A percentile compares a stretch with the other conserved stretches of the same genome.
Conservation (phyloP, 129 eudicot species). For the Gnaphalium uliginosum region DNA sequence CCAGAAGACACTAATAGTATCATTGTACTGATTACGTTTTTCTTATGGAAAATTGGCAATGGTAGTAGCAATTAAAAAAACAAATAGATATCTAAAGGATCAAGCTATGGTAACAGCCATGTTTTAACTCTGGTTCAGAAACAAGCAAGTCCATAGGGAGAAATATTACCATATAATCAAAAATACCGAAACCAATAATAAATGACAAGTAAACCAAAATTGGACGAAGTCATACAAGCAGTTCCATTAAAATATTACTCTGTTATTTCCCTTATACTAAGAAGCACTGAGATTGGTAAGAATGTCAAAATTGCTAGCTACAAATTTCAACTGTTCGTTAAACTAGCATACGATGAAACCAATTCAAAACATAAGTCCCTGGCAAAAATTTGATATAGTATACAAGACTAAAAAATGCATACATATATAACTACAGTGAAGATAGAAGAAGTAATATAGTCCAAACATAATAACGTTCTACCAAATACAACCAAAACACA, state of each 20-base stretch:
- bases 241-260: neutral
- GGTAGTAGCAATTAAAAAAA: neutral
- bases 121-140: neutral
- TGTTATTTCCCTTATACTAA: neutral
- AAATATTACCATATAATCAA: slow-evolving; percentile 10
- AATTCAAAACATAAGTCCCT: neutral
- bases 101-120: neutral
- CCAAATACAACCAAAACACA: neutral
- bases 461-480: neutral
- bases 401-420: slow-evolving; percentile 16
- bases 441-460: neutral
- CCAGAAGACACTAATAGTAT: neutral
- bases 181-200: neutral
- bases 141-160: neutral
- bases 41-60: slow-evolving; percentile 3
- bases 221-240: neutral
- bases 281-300: neutral
- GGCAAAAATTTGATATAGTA: neutral
- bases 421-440: slow-evolving; percentile 13
- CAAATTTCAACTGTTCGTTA: neutral
- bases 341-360: neutral
- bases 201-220: neutral
- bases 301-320: neutral
- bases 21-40: neutral
- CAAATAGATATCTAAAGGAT: neutral